Evolutionary conservation across 1,139 yeast genomes (phyloP).

Genomic region (Debaryomyces subglobosus): DNA sequence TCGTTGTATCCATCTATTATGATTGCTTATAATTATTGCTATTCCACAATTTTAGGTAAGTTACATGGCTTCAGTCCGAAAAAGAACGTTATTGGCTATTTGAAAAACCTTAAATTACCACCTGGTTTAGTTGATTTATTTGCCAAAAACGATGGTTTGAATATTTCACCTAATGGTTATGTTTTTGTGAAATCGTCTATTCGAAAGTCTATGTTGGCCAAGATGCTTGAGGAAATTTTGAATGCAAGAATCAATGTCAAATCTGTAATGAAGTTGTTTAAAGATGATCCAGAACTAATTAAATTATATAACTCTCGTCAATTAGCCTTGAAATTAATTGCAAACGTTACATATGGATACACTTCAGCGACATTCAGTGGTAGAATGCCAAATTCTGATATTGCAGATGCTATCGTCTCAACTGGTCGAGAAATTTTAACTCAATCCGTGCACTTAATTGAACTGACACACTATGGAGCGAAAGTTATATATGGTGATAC

Average conservation of each 20-base stretch:
- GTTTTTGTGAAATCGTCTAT: conserved; percentile 69
- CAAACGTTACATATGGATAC: conserved; percentile 96
- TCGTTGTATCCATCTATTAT: conserved; percentile 91
- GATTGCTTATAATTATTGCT: conserved; percentile 91
- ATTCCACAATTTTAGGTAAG: conserved; percentile 81
- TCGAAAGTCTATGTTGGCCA: conserved; percentile 75
- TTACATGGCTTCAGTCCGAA: conserved; percentile 52
- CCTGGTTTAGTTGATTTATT: conserved; percentile 60
- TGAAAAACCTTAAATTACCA: conserved; percentile 49
- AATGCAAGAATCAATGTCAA: conserved; percentile 81
- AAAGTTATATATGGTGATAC: conserved; percentile 97
- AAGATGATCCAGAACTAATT: conserved; percentile 46
- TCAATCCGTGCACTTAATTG: conserved; percentile 70
- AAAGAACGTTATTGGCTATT: conserved; percentile 41
- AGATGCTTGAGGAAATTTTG: conserved; percentile 81
- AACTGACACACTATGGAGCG: conserved; percentile 73
- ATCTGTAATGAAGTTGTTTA: conserved; percentile 62
- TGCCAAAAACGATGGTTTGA: conserved; percentile 52
- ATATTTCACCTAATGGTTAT: conserved; percentile 83
- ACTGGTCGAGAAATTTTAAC: conserved; percentile 85
- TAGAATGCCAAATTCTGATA: conserved; percentile 93
- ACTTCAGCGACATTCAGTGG: conserved; percentile 95
- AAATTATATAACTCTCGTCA: conserved; percentile 77
- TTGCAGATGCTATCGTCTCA: conserved; percentile 92
- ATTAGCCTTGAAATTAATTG: conserved; percentile 82